Evolutionary conservation across 495 filamentous ascomycete genomes (phyloP), one percentile per base, ranked within the genome.

Genomic region (Hypomontagnella monticulosa): DNA sequence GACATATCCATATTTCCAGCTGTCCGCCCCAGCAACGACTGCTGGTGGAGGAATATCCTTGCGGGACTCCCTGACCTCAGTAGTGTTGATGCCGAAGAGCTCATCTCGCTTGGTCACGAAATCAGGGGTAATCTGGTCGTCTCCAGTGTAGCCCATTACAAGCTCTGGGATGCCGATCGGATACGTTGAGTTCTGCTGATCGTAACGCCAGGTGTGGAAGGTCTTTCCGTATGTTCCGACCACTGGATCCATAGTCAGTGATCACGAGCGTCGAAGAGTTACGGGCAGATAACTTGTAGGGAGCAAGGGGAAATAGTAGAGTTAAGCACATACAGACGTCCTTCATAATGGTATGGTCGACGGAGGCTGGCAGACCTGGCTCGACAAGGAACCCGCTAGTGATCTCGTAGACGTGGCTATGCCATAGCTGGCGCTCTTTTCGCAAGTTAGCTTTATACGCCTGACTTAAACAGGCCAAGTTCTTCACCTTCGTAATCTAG

Each of bases 101-200:
- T 78, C 46, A 66, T 87, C 84, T 67, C 85, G 84, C 70, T 83
- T 82, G 12, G 60, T 67, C 53, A 80, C 78, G 57, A 85, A 87
- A 51, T 81, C 80, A 15, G 83, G 83, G 62, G 84, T 79, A 38
- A 87, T 71, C 53, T 79, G 75, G 34, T 68, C 72, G 52, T 71
- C 63, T 36, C 61, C 61, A 6, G 76, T 80, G 51, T 73, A 76
- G 30, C 76, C 75, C 65, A 72, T 74, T 38, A 78, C 76, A 14
- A 78, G 69, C 64, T 80, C 74, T 5, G 76, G 77, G 56, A 73
- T 74, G n/a, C 76, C 74, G 30, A 77, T 44, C 0, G 75, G 76
- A 7, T 75, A 63, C 12, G 20, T 20, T 27, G 49, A 59, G 44
- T 77, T 65, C 27, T 66, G 66, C 43, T 72, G 63, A 57, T 78